phyloP scores from a whole-genome alignment of 805 yeast species.

The Millerago galiae region DNA sequence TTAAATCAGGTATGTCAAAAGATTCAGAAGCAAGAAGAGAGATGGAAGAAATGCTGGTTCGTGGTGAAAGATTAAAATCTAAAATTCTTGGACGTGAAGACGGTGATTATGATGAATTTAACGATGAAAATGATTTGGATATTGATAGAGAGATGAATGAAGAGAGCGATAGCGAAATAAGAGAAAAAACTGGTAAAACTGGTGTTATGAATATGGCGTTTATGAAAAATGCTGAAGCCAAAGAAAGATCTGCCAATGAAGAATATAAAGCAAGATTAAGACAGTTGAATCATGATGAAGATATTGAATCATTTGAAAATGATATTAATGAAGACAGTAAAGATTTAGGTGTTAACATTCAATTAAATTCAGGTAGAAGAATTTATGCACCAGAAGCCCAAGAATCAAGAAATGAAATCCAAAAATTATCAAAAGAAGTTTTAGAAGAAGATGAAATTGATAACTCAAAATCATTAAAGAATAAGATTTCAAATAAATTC shows the following conservation, averaged over 20 bases:
- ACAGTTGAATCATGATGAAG: slow-evolving; percentile 42
- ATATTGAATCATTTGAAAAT: slow-evolving; percentile 31
- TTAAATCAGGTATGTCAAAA: slow-evolving; percentile 83
- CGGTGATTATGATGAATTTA: slow-evolving; percentile 32
- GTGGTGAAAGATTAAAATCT: slow-evolving; percentile 69
- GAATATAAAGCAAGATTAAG: slow-evolving; percentile 46
- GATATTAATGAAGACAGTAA: slow-evolving; percentile 26
- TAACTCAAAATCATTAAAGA: slow-evolving; percentile 38
- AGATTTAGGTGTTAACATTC: slow-evolving; percentile 37
- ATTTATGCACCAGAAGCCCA: slow-evolving; percentile 57
- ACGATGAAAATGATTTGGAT: slow-evolving; percentile 31
- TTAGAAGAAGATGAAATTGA: slow-evolving; percentile 45
- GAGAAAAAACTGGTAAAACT: slow-evolving; percentile 58
- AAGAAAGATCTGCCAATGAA: slow-evolving; percentile 53
- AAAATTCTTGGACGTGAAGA: slow-evolving; percentile 60
- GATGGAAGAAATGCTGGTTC: slow-evolving; percentile 88
- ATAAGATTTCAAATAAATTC: slow-evolving; percentile 29
- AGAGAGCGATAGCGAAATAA: slow-evolving; percentile 24
- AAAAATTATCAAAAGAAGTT: slow-evolving; percentile 30
- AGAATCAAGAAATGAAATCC: slow-evolving; percentile 24
- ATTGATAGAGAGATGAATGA: slow-evolving; percentile 29
- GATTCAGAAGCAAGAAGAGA: slow-evolving; percentile 81
- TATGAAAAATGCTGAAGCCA: slow-evolving; percentile 84
- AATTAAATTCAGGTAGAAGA: slow-evolving; percentile 72
- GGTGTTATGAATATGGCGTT: slow-evolving; percentile 94